These are phyloP conservation scores for Blepharisma stoltei DNA, from an alignment of 73 alveolate species.

Conservation along the genomic window DNA sequence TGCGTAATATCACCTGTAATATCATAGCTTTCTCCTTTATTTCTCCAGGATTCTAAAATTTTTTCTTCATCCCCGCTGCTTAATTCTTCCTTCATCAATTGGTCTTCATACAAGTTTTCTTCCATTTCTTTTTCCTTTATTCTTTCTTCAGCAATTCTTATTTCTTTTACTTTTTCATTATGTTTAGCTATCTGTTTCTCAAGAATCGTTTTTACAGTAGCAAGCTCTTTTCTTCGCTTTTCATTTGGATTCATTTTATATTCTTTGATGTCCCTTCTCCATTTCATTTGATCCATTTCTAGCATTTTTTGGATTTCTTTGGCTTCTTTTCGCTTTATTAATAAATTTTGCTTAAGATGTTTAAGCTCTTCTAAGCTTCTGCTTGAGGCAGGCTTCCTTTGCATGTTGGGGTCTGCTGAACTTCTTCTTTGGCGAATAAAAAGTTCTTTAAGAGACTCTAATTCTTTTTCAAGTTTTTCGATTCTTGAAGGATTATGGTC, in stretches of 20 bases:
- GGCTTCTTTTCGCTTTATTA: background rate
- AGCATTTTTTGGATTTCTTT: background rate
- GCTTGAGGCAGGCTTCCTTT: background rate
- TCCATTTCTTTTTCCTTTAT: background rate
- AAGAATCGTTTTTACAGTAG: background rate
- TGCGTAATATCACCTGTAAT: background rate
- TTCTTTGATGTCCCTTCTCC: conserved; percentile 16
- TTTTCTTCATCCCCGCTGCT: conserved; percentile 30
- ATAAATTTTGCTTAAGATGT: background rate
- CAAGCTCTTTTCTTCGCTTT: background rate
- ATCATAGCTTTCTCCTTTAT: no score
- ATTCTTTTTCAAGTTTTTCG: background rate
- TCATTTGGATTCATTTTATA: conserved; percentile 15
- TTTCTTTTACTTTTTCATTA: conserved; percentile 23
- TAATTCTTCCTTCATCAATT: background rate
- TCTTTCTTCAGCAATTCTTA: conserved; percentile 9
- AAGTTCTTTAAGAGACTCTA: background rate
- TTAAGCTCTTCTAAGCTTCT: background rate
- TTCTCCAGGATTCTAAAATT: conserved; percentile 17
- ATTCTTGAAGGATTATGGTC: background rate
- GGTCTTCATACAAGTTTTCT: background rate
- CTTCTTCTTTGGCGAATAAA: background rate
- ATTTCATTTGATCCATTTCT: background rate
- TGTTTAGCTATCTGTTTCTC: conserved; percentile 3
- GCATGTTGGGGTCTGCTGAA: background rate